Conservation (phyloP, 495 filamentous ascomycete genomes). For the Penicillium mononematosum region DNA sequence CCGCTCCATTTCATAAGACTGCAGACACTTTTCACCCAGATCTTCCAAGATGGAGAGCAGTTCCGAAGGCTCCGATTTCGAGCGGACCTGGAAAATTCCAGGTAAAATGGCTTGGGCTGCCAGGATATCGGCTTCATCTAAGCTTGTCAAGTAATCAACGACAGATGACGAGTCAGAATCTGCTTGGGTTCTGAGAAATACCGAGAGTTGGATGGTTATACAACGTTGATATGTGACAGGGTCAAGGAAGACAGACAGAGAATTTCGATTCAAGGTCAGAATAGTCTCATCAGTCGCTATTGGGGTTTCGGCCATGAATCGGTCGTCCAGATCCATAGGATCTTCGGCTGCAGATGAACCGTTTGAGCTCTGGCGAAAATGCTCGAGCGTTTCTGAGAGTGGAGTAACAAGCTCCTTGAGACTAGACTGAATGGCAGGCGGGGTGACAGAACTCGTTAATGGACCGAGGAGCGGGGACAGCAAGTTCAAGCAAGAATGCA, state of each 20-base stretch:
- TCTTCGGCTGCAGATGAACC: constrained; percentile 39
- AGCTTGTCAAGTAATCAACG: constrained; percentile 55
- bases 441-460: constrained; percentile 14
- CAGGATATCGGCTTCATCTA: constrained; percentile 61
- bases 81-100: constrained; percentile 40
- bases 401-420: constrained; percentile 31
- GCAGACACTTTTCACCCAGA: constrained; percentile 59
- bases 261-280: constrained; percentile 32
- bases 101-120: constrained; percentile 51
- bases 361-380: constrained; percentile 32
- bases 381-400: constrained; percentile 44
- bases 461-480: constrained; percentile 35
- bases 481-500: constrained; percentile 37
- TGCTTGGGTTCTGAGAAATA: constrained; percentile 30
- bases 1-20: constrained; percentile 61
- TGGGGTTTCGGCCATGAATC: constrained; percentile 58
- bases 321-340: constrained; percentile 77
- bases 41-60: constrained; percentile 50
- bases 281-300: constrained; percentile 24
- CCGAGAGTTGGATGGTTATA: constrained; percentile 38
- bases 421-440: constrained; percentile 19
- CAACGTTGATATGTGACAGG: constrained; percentile 36
- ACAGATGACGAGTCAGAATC: constrained; percentile 43
- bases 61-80: constrained; percentile 33
- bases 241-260: constrained; percentile 30